Conservation (phyloP, 192 early-diverging fungal species). For the Dissophora ornata region DNA sequence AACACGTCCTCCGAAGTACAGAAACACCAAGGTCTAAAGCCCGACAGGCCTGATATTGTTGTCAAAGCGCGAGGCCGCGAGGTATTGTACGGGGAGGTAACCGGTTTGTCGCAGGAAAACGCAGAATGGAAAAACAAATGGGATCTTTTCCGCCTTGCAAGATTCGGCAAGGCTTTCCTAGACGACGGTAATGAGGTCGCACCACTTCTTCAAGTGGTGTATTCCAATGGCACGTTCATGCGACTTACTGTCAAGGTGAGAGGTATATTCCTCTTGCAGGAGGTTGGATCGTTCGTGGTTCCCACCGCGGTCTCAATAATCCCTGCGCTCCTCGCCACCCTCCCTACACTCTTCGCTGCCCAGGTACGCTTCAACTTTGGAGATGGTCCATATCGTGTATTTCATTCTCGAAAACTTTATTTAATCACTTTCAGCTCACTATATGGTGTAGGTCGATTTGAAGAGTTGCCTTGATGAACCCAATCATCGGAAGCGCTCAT, state of each 20-base stretch:
- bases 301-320: constrained; percentile 18
- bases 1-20: constrained; percentile 22
- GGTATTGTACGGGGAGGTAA: constrained; percentile 24
- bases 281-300: constrained; percentile 14
- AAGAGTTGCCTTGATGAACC: constrained; percentile 9
- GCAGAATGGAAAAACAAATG: constrained; percentile 14
- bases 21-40: constrained; percentile 18
- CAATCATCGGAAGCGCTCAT: constrained; percentile 17
- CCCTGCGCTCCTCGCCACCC: constrained; percentile 21
- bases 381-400: not conserved
- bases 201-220: constrained; percentile 26
- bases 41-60: constrained; percentile 30
- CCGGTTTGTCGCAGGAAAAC: constrained; percentile 15
- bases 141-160: constrained; percentile 18
- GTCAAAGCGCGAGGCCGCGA: constrained; percentile 5
- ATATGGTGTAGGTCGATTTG: constrained; percentile 11
- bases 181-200: constrained; percentile 5
- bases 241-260: constrained; percentile 5
- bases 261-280: constrained; percentile 21
- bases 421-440: constrained; percentile 6
- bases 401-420: constrained; percentile 1
- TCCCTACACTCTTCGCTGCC: constrained; percentile 25
- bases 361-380: constrained; percentile 17
- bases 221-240: constrained; percentile 25
- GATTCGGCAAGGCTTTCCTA: constrained; percentile 22